These are phyloP conservation scores for Orbilia quercus DNA, from an alignment of 2,329 filamentous ascomycete genomes.

Conservation along the genomic window DNA sequence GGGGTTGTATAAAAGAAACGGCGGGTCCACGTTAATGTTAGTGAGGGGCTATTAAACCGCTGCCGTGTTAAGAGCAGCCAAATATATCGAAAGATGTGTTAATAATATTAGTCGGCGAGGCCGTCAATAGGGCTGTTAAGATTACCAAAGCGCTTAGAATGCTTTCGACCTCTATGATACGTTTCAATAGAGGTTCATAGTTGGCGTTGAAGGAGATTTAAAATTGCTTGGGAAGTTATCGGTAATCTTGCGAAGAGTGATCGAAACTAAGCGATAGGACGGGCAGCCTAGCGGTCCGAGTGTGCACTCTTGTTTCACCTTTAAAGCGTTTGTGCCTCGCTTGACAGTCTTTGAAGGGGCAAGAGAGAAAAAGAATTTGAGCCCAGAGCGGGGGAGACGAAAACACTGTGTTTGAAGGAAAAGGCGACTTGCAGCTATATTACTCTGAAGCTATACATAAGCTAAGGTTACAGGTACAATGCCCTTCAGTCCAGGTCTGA, in stretches of 20 bases:
- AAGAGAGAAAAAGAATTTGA: conserved; percentile 25
- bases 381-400: conserved; percentile 54
- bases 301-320: conserved; percentile 53
- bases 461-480: conserved; percentile 46
- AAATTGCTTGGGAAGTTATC: conserved; percentile 45
- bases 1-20: not conserved
- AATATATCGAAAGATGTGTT: not conserved
- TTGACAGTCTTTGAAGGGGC: conserved; percentile 37
- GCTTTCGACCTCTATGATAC: conserved; percentile 22
- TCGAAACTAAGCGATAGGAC: conserved; percentile 53
- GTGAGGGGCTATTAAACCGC: not conserved
- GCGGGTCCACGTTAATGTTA: not conserved
- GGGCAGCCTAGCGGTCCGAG: conserved; percentile 55
- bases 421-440: conserved; percentile 56
- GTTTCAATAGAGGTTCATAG: conserved; percentile 41
- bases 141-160: conserved; percentile 31
- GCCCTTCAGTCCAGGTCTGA: conserved; percentile 13
- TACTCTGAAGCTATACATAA: conserved; percentile 23
- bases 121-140: conserved; percentile 3
- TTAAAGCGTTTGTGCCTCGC: conserved; percentile 46
- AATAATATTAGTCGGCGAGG: conserved; percentile 48
- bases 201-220: conserved; percentile 29
- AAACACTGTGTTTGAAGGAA: conserved; percentile 29
- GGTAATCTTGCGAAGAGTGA: conserved; percentile 39
- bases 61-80: not conserved